phyloP scores from a whole-genome alignment of 345 rosid species.

The Ricinus communis region DNA sequence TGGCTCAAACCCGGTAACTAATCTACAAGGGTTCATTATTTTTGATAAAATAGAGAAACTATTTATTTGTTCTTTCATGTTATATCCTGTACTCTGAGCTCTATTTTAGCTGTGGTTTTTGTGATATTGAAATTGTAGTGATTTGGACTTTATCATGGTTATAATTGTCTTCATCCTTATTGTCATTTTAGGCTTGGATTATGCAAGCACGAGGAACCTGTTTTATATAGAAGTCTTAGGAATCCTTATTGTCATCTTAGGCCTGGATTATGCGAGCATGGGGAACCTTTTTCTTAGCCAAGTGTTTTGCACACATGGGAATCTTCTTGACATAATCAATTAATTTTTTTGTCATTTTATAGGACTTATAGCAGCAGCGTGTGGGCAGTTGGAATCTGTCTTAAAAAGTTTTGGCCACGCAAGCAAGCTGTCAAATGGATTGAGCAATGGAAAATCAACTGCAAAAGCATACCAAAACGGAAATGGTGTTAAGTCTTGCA shows the following conservation, averaged over 20 bases:
- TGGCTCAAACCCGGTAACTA: background rate
- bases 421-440: conserved; percentile 41
- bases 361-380: conserved; percentile 73
- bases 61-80: background rate
- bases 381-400: conserved; percentile 54
- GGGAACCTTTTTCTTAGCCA: background rate
- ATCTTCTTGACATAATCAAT: background rate
- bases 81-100: background rate
- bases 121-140: background rate
- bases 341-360: conserved; percentile 13
- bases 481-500: conserved; percentile 27
- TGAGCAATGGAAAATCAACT: conserved; percentile 39
- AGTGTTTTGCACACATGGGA: background rate
- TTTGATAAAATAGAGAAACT: background rate
- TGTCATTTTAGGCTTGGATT: background rate
- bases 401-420: conserved; percentile 34
- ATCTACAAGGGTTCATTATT: background rate
- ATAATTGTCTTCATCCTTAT: background rate
- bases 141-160: background rate
- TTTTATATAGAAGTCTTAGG: too few relatives aligned
- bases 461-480: conserved; percentile 52
- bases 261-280: background rate
- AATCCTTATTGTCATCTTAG: background rate
- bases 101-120: background rate
- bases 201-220: background rate